A percentile compares a stretch with the other conserved stretches of the same genome.
Evolutionary conservation across 2,329 filamentous ascomycete species (phyloP).

Genomic region (Fusarium nelsonii): DNA sequence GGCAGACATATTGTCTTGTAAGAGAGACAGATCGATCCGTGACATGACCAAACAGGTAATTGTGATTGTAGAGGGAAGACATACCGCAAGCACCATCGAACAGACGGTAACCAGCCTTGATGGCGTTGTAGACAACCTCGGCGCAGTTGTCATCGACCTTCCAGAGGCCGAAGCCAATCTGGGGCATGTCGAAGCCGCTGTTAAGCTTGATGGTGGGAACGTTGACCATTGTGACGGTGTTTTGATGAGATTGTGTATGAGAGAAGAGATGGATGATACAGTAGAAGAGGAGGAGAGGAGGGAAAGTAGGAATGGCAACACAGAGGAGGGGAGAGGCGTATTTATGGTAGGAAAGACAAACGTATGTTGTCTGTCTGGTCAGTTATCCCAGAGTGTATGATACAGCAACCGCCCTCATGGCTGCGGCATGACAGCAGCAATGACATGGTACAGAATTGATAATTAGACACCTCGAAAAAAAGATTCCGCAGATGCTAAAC

Average conservation of each 20-base stretch:
- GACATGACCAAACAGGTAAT: constrained; percentile 8
- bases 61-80: constrained; percentile 45
- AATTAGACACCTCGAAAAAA: constrained; percentile 35
- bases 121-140: constrained; percentile 82
- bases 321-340: constrained; percentile 32
- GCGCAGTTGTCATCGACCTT: constrained; percentile 83
- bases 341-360: constrained; percentile 38
- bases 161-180: constrained; percentile 84
- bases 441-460: constrained; percentile 39
- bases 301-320: constrained; percentile 17
- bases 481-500: constrained; percentile 3
- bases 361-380: constrained; percentile 21
- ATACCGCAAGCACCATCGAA: constrained; percentile 71
- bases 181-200: constrained; percentile 77
- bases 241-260: constrained; percentile 17
- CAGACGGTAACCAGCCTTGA: constrained; percentile 72
- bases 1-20: constrained; percentile 26
- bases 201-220: constrained; percentile 69
- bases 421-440: constrained; percentile 30
- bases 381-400: constrained; percentile 24
- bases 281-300: constrained; percentile 9
- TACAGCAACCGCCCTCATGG: constrained; percentile 30
- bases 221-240: constrained; percentile 50
- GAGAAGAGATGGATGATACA: constrained; percentile 1
- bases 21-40: constrained; percentile 10